Evolutionary conservation across 208 protist genomes (phyloP).

Genomic region (Leishmania major): DNA sequence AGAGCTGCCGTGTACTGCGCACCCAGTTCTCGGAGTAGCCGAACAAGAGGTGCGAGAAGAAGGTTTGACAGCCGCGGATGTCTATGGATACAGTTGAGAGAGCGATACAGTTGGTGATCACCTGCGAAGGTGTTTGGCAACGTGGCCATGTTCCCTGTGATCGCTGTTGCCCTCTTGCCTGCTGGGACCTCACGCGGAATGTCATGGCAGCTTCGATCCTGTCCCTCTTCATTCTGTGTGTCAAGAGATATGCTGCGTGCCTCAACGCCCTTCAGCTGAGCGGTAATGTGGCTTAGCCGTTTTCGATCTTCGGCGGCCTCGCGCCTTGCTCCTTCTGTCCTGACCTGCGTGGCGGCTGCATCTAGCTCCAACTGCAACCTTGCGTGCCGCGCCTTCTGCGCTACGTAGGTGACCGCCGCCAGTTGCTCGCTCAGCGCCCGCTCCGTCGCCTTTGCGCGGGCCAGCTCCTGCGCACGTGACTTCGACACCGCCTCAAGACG

Average conservation of each 20-base stretch:
- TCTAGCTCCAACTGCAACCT: conserved; percentile 26
- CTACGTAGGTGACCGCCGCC: background rate
- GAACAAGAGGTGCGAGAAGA: background rate
- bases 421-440: conserved; percentile 1
- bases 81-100: background rate
- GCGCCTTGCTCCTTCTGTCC: background rate
- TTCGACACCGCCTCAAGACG: conserved; percentile 18
- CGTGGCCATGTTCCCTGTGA: background rate
- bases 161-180: background rate
- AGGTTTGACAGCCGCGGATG: conserved; percentile 3
- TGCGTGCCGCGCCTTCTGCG: conserved; percentile 10
- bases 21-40: background rate
- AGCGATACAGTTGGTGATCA: background rate
- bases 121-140: background rate
- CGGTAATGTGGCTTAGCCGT: background rate
- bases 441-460: conserved; percentile 7
- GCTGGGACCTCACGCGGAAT: background rate
- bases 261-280: background rate
- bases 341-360: background rate
- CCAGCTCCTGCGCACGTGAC: conserved; percentile 9
- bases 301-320: background rate
- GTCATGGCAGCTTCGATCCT: background rate
- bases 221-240: no score
- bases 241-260: background rate
- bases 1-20: background rate